These are phyloP conservation scores for Diaporthe vexans DNA, from an alignment of 2,329 filamentous ascomycete genomes.

Conservation along the genomic window DNA sequence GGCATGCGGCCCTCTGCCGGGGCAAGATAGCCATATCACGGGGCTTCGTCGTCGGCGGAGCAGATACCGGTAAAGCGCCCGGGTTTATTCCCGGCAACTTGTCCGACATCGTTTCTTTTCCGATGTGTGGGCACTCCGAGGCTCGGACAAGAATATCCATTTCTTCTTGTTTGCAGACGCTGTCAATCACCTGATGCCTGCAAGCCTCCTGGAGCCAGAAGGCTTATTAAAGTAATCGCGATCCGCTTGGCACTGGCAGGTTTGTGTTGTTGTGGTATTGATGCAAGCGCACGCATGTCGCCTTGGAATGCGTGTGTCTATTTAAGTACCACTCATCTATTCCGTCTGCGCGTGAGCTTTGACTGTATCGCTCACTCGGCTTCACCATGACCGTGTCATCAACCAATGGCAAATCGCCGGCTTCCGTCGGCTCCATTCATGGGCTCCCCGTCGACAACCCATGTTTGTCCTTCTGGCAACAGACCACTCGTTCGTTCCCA, in stretches of 20 bases:
- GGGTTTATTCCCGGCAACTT: conserved; percentile 12
- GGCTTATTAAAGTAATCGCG: background rate
- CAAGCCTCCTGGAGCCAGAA: background rate
- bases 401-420: background rate
- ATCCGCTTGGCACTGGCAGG: background rate
- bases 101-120: conserved; percentile 4
- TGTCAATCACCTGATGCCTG: background rate
- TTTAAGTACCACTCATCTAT: background rate
- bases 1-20: background rate
- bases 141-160: background rate
- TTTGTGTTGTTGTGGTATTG: background rate
- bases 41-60: background rate
- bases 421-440: background rate
- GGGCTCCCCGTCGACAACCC: conserved; percentile 40
- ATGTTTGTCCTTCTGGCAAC: conserved; percentile 55
- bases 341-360: background rate
- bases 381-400: background rate
- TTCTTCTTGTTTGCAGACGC: background rate
- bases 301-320: background rate
- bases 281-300: too few relatives aligned
- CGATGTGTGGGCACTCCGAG: background rate
- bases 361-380: background rate
- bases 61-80: conserved; percentile 14
- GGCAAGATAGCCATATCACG: conserved; percentile 26
- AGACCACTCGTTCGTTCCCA: conserved; percentile 58